phyloP scores from a whole-genome alignment of 2,329 filamentous ascomycete species.

The Hymenoscyphus infarciens region DNA sequence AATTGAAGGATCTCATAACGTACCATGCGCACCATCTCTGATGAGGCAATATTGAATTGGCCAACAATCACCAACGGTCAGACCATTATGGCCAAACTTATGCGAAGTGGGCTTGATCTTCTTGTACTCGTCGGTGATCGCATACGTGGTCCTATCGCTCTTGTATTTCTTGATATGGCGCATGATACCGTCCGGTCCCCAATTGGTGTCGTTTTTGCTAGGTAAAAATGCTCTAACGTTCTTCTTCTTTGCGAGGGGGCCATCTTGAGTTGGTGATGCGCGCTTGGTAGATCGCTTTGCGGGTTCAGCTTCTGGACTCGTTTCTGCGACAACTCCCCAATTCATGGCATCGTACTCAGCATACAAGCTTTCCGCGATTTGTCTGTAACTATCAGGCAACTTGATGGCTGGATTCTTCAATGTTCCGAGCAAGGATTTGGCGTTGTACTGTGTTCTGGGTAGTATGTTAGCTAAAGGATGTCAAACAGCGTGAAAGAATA shows the following conservation, averaged over 20 bases:
- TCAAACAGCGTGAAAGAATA: neutral
- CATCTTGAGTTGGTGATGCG: neutral
- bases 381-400: neutral
- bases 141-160: neutral
- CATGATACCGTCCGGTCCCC: constrained; percentile 9
- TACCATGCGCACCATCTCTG: constrained; percentile 15
- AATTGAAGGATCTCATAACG: neutral
- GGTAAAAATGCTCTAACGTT: neutral
- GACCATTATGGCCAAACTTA: constrained; percentile 9
- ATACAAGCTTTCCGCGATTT: constrained; percentile 5
- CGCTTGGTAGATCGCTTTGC: neutral
- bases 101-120: neutral
- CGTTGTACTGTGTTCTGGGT: neutral
- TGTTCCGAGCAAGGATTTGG: neutral
- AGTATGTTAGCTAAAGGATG: neutral
- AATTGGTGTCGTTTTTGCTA: neutral
- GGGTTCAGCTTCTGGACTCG: neutral
- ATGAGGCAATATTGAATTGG: constrained; percentile 1
- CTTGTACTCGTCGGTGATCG: neutral
- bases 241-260: neutral
- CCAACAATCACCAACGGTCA: constrained; percentile 8
- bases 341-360: constrained; percentile 7
- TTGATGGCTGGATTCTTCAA: constrained; percentile 1
- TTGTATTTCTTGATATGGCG: constrained; percentile 7
- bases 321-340: neutral